phyloP scores from a whole-genome alignment of 2,329 filamentous ascomycete genomes.

The Didymosphaeria variabile region DNA sequence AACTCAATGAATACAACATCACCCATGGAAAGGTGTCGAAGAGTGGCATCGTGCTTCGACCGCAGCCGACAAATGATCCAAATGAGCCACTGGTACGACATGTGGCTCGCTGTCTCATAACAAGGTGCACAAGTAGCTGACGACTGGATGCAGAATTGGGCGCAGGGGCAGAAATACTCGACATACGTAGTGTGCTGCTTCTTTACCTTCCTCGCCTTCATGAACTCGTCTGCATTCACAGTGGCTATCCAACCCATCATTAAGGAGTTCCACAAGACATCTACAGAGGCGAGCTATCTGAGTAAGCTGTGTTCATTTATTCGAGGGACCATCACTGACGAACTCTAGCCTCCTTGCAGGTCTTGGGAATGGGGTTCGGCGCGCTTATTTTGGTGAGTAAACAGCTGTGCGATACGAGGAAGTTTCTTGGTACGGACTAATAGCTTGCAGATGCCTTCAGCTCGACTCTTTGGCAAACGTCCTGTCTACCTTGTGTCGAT shows the following conservation, averaged over 20 bases:
- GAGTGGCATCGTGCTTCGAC: conserved; percentile 10
- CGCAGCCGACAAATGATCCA: conserved; percentile 16
- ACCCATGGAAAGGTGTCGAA: conserved; percentile 8
- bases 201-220: conserved; percentile 9
- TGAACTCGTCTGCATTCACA: conserved; percentile 12
- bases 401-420: conserved; percentile 36
- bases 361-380: conserved; percentile 6
- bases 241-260: conserved; percentile 9
- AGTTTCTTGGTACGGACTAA: conserved; percentile 34
- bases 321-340: background rate
- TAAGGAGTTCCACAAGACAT: conserved; percentile 5
- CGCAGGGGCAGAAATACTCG: conserved; percentile 3
- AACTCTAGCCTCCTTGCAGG: conserved; percentile 4
- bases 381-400: conserved; percentile 68
- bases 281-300: conserved; percentile 6
- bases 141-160: background rate
- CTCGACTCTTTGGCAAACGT: conserved; percentile 60
- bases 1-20: conserved; percentile 7
- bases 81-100: conserved; percentile 14
- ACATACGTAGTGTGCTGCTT: conserved; percentile 6
- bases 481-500: conserved; percentile 61
- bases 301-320: background rate
- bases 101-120: background rate
- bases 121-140: no score
- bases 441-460: conserved; percentile 54